These are phyloP conservation scores for Pichiaceae sp. DNA, from an alignment of 1,139 yeast genomes.

Conservation along the genomic window DNA sequence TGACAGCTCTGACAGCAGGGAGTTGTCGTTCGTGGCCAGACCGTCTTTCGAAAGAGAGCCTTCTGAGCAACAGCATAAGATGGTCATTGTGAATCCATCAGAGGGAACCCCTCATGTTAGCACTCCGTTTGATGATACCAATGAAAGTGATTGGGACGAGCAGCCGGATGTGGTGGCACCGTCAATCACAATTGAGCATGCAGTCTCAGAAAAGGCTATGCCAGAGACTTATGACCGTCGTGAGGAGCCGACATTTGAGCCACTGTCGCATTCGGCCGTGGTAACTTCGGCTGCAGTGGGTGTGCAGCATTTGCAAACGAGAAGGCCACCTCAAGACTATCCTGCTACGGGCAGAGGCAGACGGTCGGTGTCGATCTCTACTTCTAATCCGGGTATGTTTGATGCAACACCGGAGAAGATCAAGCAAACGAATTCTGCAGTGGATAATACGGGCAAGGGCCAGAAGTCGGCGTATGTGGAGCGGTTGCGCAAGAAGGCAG, in stretches of 20 bases:
- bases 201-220: not conserved
- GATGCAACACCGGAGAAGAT: constrained; percentile 4
- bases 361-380: constrained; percentile 25
- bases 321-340: constrained; percentile 29
- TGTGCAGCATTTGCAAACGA: constrained; percentile 3
- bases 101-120: constrained; percentile 8
- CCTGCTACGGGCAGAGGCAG: constrained; percentile 26
- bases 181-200: not conserved
- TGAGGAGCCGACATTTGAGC: constrained; percentile 48
- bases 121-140: not conserved
- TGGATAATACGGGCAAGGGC: constrained; percentile 8
- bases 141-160: not conserved
- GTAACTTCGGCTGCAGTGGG: constrained; percentile 9
- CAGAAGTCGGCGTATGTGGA: constrained; percentile 12
- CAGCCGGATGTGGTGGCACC: not conserved
- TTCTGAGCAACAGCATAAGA: constrained; percentile 7
- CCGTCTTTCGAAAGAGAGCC: not conserved
- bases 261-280: constrained; percentile 27
- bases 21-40: constrained; percentile 2
- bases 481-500: constrained; percentile 6
- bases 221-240: constrained; percentile 27
- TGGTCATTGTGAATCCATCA: constrained; percentile 14
- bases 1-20: not conserved
- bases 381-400: constrained; percentile 23
- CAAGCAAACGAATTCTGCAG: not conserved